phyloP scores from a whole-genome alignment of 73 alveolate species.

The Tetrahymena elliotti region DNA sequence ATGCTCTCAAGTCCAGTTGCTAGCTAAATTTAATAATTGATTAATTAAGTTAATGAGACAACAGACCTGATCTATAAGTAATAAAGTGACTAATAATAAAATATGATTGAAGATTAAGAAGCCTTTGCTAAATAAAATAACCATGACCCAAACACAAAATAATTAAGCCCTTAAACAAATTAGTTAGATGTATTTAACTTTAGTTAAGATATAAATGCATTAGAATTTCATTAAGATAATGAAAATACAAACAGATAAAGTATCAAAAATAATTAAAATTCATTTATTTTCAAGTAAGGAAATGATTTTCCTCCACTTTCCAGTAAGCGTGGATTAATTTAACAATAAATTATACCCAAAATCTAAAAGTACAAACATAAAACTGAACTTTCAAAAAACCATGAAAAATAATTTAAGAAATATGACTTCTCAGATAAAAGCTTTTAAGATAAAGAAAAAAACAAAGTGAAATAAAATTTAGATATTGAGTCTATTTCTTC shows the following conservation, averaged over 20 bases:
- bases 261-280: no score
- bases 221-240: background rate
- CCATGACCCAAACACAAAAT: background rate
- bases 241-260: background rate
- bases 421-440: background rate
- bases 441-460: background rate
- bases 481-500: background rate
- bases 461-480: background rate
- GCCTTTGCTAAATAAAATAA: no score
- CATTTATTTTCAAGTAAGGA: background rate
- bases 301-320: background rate
- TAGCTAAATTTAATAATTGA: no score
- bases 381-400: no score
- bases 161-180: no score
- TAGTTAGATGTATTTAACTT: background rate
- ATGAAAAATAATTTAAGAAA: background rate
- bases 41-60: background rate
- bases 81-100: no score
- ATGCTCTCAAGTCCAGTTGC: background rate
- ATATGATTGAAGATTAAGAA: background rate
- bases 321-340: background rate
- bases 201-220: background rate
- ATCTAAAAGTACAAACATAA: no score
- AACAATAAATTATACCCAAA: background rate
- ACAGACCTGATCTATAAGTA: background rate